Evolutionary conservation across 495 filamentous ascomycete genomes (phyloP).

Genomic region (Penicillium lividum): DNA sequence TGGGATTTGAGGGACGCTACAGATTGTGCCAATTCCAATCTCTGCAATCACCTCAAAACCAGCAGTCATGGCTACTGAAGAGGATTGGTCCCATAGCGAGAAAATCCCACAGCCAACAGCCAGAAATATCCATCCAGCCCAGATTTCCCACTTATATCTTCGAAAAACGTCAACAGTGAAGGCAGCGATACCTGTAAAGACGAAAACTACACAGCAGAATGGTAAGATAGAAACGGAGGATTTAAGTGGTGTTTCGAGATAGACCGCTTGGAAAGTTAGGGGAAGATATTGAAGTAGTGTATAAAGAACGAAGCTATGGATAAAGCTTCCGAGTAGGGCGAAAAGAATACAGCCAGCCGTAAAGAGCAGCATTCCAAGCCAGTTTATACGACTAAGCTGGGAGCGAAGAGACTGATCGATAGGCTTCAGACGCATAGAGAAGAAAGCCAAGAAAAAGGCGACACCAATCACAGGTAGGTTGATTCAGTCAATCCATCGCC

Average conservation of each 20-base stretch:
- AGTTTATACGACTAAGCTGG: constrained; percentile 52
- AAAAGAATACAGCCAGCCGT: constrained; percentile 44
- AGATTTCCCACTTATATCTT: constrained; percentile 45
- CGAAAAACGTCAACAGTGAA: constrained; percentile 38
- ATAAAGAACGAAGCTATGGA: constrained; percentile 14
- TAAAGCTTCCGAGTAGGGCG: constrained; percentile 31
- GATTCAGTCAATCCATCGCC: constrained; percentile 69
- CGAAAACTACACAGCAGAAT: constrained; percentile 2
- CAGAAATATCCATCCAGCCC: constrained; percentile 38
- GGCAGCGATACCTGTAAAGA: constrained; percentile 27
- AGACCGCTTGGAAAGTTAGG: constrained; percentile 47
- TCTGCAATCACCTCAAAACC: constrained; percentile 14
- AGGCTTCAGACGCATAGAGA: constrained; percentile 43
- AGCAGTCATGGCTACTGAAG: background rate
- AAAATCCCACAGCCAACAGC: constrained; percentile 43
- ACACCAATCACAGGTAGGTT: constrained; percentile 59
- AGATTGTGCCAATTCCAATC: constrained; percentile 24
- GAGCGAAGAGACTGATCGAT: constrained; percentile 18
- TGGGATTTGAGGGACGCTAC: constrained; percentile 5
- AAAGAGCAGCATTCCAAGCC: constrained; percentile 55
- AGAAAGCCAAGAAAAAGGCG: constrained; percentile 48
- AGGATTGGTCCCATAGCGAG: constrained; percentile 26
- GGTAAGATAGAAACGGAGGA: constrained; percentile 31
- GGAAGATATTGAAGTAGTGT: constrained; percentile 44
- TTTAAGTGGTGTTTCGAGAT: constrained; percentile 21